Evolutionary conservation across 2,329 filamentous ascomycete genomes (phyloP).

Genomic region (Waltergamsia citrina): DNA sequence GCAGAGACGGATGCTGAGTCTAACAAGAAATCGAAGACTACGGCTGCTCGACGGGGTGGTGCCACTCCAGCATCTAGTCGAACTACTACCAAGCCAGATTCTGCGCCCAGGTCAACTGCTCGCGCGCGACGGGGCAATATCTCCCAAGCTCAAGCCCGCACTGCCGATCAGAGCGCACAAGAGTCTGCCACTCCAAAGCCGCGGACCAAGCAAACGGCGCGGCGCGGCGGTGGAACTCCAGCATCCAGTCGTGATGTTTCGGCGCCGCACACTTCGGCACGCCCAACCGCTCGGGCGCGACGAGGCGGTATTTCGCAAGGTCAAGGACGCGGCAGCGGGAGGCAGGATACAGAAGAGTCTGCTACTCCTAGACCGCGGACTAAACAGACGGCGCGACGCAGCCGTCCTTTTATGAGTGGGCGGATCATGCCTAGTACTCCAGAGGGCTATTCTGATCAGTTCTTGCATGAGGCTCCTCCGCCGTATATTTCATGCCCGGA

Average conservation of each 20-base stretch:
- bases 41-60: background rate
- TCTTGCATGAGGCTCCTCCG: constrained; percentile 8
- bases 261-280: too few species aligned
- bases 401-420: background rate
- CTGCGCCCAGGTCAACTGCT: too few species aligned
- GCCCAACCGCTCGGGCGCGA: background rate
- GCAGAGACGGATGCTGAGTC: constrained; percentile 4
- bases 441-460: background rate
- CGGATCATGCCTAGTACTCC: background rate
- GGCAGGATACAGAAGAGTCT: too few species aligned
- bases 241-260: background rate
- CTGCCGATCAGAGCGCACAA: too few species aligned
- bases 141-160: too few species aligned
- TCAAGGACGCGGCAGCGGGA: background rate
- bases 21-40: constrained; percentile 1
- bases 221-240: background rate
- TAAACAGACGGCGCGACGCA: background rate
- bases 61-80: background rate
- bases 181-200: too few species aligned
- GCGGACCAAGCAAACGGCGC: too few species aligned
- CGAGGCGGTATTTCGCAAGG: background rate
- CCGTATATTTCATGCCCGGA: constrained; percentile 10
- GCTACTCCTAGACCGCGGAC: too few species aligned
- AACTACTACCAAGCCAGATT: background rate
- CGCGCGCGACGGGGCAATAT: background rate